phyloP scores from a whole-genome alignment of 73 alveolate species.

The Effrenium voratum region DNA sequence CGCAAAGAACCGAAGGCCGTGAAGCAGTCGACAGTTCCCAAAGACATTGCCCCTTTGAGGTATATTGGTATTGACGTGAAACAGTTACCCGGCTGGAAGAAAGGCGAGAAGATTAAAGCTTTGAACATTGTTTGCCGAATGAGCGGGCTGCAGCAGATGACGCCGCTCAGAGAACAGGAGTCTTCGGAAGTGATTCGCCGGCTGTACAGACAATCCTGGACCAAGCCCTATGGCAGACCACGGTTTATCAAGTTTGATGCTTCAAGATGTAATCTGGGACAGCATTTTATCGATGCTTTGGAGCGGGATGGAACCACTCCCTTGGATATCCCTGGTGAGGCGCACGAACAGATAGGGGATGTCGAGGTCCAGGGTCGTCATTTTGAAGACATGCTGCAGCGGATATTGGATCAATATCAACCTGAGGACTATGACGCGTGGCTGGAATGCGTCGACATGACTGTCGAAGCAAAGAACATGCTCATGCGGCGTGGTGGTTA shows the following conservation, averaged over 20 bases:
- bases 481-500: background rate
- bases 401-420: background rate
- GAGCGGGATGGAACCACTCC: background rate
- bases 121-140: background rate
- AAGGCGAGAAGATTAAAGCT: no score
- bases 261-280: background rate
- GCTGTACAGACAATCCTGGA: background rate
- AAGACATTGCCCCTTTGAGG: no score
- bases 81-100: no score
- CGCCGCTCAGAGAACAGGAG: background rate
- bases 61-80: no score
- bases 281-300: background rate
- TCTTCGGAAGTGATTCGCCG: background rate
- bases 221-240: background rate
- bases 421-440: background rate
- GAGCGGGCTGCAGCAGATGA: background rate
- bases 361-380: background rate
- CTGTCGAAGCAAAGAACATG: background rate
- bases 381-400: no score
- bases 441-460: background rate
- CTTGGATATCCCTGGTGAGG: background rate
- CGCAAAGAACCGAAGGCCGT: background rate
- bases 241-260: background rate
- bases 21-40: no score
- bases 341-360: background rate